phyloP scores from a whole-genome alignment of 2,329 filamentous ascomycete genomes.

The Sarocladiaceae sp. region DNA sequence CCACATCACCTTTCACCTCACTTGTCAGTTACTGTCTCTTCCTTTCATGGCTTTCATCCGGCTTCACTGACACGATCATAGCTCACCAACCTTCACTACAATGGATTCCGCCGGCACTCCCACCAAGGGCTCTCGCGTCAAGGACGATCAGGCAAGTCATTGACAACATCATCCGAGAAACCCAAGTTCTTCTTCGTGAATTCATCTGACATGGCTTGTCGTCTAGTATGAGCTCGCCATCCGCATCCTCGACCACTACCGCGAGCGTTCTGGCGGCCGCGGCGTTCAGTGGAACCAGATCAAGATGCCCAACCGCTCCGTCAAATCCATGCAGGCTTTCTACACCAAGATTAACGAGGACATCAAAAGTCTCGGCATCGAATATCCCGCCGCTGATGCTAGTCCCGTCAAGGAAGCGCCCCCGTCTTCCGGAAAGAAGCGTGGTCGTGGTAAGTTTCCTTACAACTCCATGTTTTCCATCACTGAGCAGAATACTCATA shows the following conservation, averaged over 20 bases:
- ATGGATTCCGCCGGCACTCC: too few relatives aligned
- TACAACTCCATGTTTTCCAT: too few relatives aligned
- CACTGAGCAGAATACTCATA: background rate
- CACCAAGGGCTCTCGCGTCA: background rate
- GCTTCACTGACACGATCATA: too few relatives aligned
- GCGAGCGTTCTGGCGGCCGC: conserved; percentile 21
- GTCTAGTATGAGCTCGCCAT: conserved; percentile 31
- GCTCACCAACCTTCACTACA: too few relatives aligned
- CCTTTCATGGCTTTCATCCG: too few relatives aligned
- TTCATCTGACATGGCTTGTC: background rate
- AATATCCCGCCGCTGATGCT: background rate
- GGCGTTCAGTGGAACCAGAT: conserved; percentile 31
- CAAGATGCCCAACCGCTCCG: conserved; percentile 31
- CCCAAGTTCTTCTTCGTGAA: too few relatives aligned
- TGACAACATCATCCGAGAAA: too few relatives aligned
- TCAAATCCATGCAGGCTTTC: conserved; percentile 31
- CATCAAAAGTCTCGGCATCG: conserved; percentile 24
- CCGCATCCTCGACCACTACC: conserved; percentile 29
- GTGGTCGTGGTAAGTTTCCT: background rate
- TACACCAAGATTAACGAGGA: conserved; percentile 33
- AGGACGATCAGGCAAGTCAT: background rate
- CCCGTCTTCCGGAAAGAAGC: conserved; percentile 2
- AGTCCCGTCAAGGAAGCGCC: background rate
- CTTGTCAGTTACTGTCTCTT: too few relatives aligned
- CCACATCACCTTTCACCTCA: background rate